Evolutionary conservation across 306 rosid species (phyloP).

Genomic region (Vigna radiata): DNA sequence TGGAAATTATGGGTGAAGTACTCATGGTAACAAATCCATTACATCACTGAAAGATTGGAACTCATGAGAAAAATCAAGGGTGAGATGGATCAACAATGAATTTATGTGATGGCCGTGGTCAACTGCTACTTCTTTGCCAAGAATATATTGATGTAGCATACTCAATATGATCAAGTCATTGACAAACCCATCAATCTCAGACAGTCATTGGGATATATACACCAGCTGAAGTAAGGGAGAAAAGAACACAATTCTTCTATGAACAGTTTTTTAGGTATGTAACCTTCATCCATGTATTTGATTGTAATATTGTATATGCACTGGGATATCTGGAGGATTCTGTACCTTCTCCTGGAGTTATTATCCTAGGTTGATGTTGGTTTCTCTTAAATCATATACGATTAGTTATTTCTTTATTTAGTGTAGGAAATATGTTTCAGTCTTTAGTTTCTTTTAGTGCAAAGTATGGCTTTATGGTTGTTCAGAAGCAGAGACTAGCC

Average conservation of each 20-base stretch:
- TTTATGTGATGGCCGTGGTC: constrained; percentile 66
- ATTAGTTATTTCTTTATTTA: constrained; percentile 23
- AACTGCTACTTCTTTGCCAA: constrained; percentile 74
- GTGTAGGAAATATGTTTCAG: background rate
- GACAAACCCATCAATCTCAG: constrained; percentile 68
- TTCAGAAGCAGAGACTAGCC: background rate
- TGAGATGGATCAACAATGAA: constrained; percentile 59
- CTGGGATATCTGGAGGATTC: constrained; percentile 14
- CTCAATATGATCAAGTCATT: constrained; percentile 72
- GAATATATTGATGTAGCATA: constrained; percentile 65
- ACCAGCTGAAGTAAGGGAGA: constrained; percentile 67
- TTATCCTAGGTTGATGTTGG: constrained; percentile 9
- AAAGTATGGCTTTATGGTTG: constrained; percentile 9
- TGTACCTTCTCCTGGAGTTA: constrained; percentile 19
- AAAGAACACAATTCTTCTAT: constrained; percentile 71
- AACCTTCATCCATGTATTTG: constrained; percentile 29
- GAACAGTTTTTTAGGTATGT: constrained; percentile 76
- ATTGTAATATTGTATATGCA: constrained; percentile 4
- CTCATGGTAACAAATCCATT: constrained; percentile 73
- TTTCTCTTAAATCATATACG: constrained; percentile 23
- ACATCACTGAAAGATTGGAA: constrained; percentile 74
- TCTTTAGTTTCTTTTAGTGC: background rate
- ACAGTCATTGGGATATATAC: constrained; percentile 55
- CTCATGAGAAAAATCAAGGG: constrained; percentile 66
- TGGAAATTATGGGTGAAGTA: constrained; percentile 82